Percentiles rank a stretch among this genome's conserved stretches.
Conservation (phyloP, 78 protist species). For the Tieghemostelium lacteum region DNA sequence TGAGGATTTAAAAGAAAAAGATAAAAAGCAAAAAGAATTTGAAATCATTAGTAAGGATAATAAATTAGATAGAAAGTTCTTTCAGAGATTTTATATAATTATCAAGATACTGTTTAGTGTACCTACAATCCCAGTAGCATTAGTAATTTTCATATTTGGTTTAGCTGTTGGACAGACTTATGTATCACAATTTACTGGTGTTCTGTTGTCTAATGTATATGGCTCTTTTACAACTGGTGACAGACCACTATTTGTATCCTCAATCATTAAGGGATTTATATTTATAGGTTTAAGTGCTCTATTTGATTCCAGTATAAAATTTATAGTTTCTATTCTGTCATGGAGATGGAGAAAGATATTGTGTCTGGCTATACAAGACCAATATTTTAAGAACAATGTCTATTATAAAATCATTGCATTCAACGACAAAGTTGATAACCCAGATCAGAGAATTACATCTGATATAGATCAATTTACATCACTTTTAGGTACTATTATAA, state of each 20-base stretch:
- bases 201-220: conserved; percentile 20
- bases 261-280: conserved; percentile 1
- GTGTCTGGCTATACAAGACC: conserved; percentile 27
- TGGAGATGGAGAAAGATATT: conserved; percentile 64
- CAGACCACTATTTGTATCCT: not conserved
- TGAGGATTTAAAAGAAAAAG: too few relatives aligned
- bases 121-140: conserved; percentile 2
- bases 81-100: conserved; percentile 13
- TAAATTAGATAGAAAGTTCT: conserved; percentile 34
- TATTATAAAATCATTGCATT: conserved; percentile 44
- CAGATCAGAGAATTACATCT: conserved; percentile 77
- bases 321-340: conserved; percentile 3
- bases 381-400: conserved; percentile 14
- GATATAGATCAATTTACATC: conserved; percentile 74
- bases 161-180: conserved; percentile 50
- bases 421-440: conserved; percentile 43
- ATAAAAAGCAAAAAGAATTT: not conserved
- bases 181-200: conserved; percentile 28
- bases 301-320: conserved; percentile 28
- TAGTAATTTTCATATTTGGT: conserved; percentile 18
- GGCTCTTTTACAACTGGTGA: conserved; percentile 32
- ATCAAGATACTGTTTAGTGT: not conserved
- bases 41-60: not conserved
- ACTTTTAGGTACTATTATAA: conserved; percentile 10
- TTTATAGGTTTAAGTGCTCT: not conserved